Conservation (phyloP, 495 filamentous ascomycete species). For the Penicillium pancosmium region DNA sequence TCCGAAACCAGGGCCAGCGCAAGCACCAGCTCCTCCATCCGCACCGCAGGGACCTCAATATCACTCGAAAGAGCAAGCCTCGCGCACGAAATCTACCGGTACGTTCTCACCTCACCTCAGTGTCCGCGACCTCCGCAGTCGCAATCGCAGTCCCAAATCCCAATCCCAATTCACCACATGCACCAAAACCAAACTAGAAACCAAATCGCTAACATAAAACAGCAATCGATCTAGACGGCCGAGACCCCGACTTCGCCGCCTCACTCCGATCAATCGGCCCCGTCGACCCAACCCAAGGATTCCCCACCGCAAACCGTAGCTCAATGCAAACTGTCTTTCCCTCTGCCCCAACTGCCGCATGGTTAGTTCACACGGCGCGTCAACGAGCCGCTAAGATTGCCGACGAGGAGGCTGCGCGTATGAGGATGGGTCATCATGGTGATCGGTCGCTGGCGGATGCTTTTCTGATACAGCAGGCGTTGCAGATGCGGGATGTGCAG, state of each 20-base stretch:
- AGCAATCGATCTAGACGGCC: slow-evolving; percentile 69
- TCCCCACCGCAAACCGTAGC: slow-evolving; percentile 46
- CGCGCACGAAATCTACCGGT: slow-evolving; percentile 39
- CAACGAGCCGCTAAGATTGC: slow-evolving; percentile 47
- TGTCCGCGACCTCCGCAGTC: no score
- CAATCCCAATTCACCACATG: no score
- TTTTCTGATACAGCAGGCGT: slow-evolving; percentile 58
- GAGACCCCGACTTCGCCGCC: slow-evolving; percentile 64
- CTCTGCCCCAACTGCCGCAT: slow-evolving; percentile 53
- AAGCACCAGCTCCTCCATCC: slow-evolving; percentile 24
- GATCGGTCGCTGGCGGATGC: slow-evolving; percentile 63
- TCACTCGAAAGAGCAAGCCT: slow-evolving; percentile 42
- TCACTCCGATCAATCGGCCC: slow-evolving; percentile 66
- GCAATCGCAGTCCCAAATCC: no score
- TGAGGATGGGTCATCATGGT: slow-evolving; percentile 47
- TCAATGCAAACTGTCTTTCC: slow-evolving; percentile 48
- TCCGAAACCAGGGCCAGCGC: slow-evolving; percentile 28
- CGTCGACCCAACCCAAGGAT: slow-evolving; percentile 61
- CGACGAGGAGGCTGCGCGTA: slow-evolving; percentile 49
- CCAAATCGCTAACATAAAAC: slow-evolving; percentile 10
- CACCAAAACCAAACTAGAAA: background rate
- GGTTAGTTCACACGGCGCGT: slow-evolving; percentile 51
- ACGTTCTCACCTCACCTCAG: slow-evolving; percentile 11
- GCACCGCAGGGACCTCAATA: slow-evolving; percentile 32
- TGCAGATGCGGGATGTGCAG: slow-evolving; percentile 61